Percentiles rank a stretch among this genome's conserved stretches.
These are phyloP conservation scores for Venturia nashicola DNA, from an alignment of 2,329 filamentous ascomycete species.

Conservation along the genomic window DNA sequence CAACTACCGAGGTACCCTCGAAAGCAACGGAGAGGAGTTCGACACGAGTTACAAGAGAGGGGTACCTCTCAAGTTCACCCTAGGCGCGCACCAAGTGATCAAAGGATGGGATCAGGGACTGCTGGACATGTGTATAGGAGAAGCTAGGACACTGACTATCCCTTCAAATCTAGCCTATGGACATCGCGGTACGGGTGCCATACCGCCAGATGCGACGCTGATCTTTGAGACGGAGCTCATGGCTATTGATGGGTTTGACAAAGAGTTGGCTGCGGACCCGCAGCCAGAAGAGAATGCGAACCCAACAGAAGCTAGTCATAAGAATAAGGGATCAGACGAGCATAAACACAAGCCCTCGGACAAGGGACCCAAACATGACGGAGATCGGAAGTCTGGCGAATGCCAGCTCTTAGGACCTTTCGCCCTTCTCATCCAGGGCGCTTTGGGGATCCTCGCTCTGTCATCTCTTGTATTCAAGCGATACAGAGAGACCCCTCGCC, in stretches of 20 bases:
- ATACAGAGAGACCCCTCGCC: slow-evolving; percentile 81
- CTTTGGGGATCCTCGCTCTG: slow-evolving; percentile 71
- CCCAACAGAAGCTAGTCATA: neutral
- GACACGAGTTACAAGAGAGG: slow-evolving; percentile 73
- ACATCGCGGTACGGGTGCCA: slow-evolving; percentile 59
- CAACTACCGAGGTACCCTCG: slow-evolving; percentile 38
- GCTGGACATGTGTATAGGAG: slow-evolving; percentile 87
- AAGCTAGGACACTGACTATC: slow-evolving; percentile 79
- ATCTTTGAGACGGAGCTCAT: slow-evolving; percentile 88
- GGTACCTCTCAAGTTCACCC: slow-evolving; percentile 60
- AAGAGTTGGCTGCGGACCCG: neutral
- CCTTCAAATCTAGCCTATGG: slow-evolving; percentile 83
- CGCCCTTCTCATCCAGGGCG: slow-evolving; percentile 78
- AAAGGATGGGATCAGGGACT: slow-evolving; percentile 90
- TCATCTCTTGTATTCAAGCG: slow-evolving; percentile 85
- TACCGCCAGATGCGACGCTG: slow-evolving; percentile 69
- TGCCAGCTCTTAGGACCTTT: slow-evolving; percentile 84
- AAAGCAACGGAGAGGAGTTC: slow-evolving; percentile 59
- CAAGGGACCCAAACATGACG: slow-evolving; percentile 10
- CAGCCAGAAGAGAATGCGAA: neutral
- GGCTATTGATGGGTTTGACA: slow-evolving; percentile 59
- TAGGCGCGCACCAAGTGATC: slow-evolving; percentile 78
- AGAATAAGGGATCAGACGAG: neutral
- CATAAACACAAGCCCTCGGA: neutral
- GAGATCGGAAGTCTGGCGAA: slow-evolving; percentile 51